Evolutionary conservation across 2,329 filamentous ascomycete species (phyloP), one percentile per base, ranked within the genome.

Genomic region (Aspergillus sp.): DNA sequence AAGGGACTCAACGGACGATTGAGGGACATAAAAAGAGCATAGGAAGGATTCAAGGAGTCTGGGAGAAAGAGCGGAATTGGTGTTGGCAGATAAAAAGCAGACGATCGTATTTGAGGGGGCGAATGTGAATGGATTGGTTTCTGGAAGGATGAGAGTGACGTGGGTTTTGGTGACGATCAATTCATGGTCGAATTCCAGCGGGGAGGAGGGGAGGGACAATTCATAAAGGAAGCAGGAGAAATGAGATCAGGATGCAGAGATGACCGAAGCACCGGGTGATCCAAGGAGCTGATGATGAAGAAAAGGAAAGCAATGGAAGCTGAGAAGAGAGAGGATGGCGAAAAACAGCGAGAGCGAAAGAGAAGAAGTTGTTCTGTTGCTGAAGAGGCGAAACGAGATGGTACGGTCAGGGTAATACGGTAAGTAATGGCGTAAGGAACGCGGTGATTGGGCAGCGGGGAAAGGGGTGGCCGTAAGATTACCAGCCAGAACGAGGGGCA

Each of bases 21-120:
- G 33, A 37, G 30, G 42, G 42, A 50, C 52, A 58, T 53, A 49
- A 53, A 45, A 34, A 12, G 27, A 31, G 27, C 39, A 27, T 29
- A 37, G 27, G 33, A 37, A 27, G 13, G 9, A 34, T 33, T 28
- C 6, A 39, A 45, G 37, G 39, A 34, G 29, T 39, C 28, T 39
- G 38, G 34, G 40, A 30, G 31, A 39, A 37, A 44, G 40, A 42
- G 37, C 19, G 36, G 37, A 41, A 31, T 19, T 19, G 19, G 19
- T 4, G 19, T 19, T 19, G 19, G 4, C 19, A 19, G 19, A 19
- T 19, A 2, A 19, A 19, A 2, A 19, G 19, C 2, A 19, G 19
- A 4, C 19, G 19, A 2, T 19, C 19, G 19, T 19, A 19, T 19
- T 19, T 19, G 19, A 19, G 19, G 19, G 19, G 19, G 19, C 4